phyloP scores from a whole-genome alignment of 768 basidiomycete genomes.

The Rhodocollybia butyracea region DNA sequence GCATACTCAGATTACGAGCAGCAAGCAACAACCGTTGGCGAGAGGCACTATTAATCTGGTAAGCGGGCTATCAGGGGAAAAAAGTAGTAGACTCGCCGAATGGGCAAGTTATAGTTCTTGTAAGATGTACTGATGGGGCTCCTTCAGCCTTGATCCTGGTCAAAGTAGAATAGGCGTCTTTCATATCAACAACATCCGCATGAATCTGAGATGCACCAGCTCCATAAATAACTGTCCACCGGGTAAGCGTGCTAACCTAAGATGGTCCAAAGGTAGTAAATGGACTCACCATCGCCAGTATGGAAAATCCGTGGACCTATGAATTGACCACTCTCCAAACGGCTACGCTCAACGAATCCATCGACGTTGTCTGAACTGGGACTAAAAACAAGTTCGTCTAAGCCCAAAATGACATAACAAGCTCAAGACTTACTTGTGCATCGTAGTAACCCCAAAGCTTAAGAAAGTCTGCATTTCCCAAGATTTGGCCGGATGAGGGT shows the following conservation, averaged over 20 bases:
- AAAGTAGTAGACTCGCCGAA: slow-evolving; percentile 38
- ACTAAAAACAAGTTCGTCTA: slow-evolving; percentile 31
- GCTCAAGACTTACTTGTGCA: slow-evolving; percentile 60
- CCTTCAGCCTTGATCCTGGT: slow-evolving; percentile 70
- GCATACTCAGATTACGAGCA: slow-evolving; percentile 61
- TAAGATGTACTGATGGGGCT: slow-evolving; percentile 66
- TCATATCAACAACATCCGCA: slow-evolving; percentile 59
- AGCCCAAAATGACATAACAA: neutral
- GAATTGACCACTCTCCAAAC: slow-evolving; percentile 65
- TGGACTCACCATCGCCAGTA: slow-evolving; percentile 59
- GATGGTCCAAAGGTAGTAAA: too few species aligned
- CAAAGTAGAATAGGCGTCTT: slow-evolving; percentile 64
- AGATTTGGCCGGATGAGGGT: slow-evolving; percentile 56
- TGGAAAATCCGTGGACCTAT: slow-evolving; percentile 73
- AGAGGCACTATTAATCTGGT: slow-evolving; percentile 58
- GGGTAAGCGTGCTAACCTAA: too few species aligned
- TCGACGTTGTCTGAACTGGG: slow-evolving; percentile 63
- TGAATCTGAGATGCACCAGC: slow-evolving; percentile 43
- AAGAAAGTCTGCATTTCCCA: slow-evolving; percentile 78
- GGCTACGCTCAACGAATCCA: slow-evolving; percentile 62
- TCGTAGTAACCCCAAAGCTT: slow-evolving; percentile 71
- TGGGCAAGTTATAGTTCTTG: slow-evolving; percentile 75
- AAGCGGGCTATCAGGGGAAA: neutral
- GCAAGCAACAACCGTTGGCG: slow-evolving; percentile 62
- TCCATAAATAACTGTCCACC: slow-evolving; percentile 66